These are phyloP conservation scores for Annona cherimola DNA, from an alignment of 164 flowering plant species.

Conservation along the genomic window DNA sequence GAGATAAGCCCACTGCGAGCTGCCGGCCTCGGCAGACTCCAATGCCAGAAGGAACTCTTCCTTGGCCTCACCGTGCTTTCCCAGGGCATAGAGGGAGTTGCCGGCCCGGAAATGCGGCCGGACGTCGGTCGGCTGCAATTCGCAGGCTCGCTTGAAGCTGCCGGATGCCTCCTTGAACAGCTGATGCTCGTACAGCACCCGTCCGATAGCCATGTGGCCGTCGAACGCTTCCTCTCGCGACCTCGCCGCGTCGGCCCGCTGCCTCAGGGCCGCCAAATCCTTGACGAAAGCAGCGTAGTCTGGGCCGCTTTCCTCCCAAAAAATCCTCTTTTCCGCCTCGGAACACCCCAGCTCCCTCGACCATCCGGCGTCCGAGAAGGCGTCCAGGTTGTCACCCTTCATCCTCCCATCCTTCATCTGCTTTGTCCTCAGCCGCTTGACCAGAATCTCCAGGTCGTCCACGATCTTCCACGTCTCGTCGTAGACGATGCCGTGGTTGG, in stretches of 20 bases:
- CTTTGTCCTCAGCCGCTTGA: conserved; percentile 77
- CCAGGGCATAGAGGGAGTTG: conserved; percentile 66
- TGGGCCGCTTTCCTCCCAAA: conserved; percentile 81
- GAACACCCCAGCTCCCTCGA: conserved; percentile 87
- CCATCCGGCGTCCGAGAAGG: conserved; percentile 92
- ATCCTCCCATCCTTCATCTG: conserved; percentile 70
- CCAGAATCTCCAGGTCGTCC: conserved; percentile 83
- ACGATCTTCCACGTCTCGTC: conserved; percentile 95
- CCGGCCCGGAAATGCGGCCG: conserved; percentile 91
- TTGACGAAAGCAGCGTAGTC: conserved; percentile 67
- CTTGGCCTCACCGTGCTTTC: conserved; percentile 61
- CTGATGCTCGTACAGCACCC: conserved; percentile 83
- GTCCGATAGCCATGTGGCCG: conserved; percentile 95
- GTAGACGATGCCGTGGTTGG: conserved; percentile 83
- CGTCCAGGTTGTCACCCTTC: conserved; percentile 73
- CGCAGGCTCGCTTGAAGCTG: conserved; percentile 88
- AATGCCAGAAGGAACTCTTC: conserved; percentile 72
- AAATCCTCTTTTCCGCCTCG: conserved; percentile 62
- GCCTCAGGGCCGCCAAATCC: conserved; percentile 71
- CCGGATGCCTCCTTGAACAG: conserved; percentile 77
- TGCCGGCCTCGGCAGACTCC: conserved; percentile 91
- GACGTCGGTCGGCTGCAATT: conserved; percentile 85
- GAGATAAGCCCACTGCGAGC: conserved; percentile 80
- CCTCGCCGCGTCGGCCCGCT: conserved; percentile 74
- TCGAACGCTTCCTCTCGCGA: conserved; percentile 91